A percentile compares a stretch with the other conserved stretches of the same genome.
Conservation (phyloP, 1,284 basidiomycete species). For the Trichosporon asahii region DNA sequence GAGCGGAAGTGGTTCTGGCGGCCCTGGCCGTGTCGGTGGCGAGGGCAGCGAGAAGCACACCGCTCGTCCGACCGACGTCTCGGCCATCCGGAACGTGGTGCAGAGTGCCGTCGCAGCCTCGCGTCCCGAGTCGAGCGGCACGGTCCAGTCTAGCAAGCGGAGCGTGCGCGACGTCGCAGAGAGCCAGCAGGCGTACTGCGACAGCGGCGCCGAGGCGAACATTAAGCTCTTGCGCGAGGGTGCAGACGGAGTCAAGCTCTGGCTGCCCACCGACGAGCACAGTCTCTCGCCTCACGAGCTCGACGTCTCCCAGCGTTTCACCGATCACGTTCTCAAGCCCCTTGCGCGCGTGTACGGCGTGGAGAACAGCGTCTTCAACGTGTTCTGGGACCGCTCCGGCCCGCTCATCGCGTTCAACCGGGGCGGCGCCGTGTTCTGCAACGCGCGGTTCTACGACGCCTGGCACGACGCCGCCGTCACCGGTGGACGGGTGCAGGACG, state of each 20-base stretch:
- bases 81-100: slow-evolving; percentile 44
- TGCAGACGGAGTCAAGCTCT: neutral
- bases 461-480: slow-evolving; percentile 61
- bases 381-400: slow-evolving; percentile 80
- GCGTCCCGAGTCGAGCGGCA: slow-evolving; percentile 55
- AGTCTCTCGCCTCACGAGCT: slow-evolving; percentile 32
- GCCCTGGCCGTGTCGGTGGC: neutral
- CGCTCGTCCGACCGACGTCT: slow-evolving; percentile 29
- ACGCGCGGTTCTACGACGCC: slow-evolving; percentile 77
- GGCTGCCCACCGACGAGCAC: slow-evolving; percentile 20
- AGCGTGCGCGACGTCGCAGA: slow-evolving; percentile 72
- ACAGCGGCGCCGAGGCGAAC: slow-evolving; percentile 68
- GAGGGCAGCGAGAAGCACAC: slow-evolving; percentile 15
- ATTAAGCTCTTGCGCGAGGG: slow-evolving; percentile 53
- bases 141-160: slow-evolving; percentile 61
- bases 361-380: slow-evolving; percentile 64
- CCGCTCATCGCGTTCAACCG: slow-evolving; percentile 91
- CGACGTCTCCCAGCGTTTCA: slow-evolving; percentile 58
- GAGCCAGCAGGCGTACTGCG: slow-evolving; percentile 73
- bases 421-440: slow-evolving; percentile 82
- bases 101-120: slow-evolving; percentile 72
- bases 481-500: slow-evolving; percentile 36
- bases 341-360: slow-evolving; percentile 44
- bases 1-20: neutral
- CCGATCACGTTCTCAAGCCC: slow-evolving; percentile 58